phyloP scores from a whole-genome alignment of 352 stramenopile genomes.

The Globisporangium barbulae region DNA sequence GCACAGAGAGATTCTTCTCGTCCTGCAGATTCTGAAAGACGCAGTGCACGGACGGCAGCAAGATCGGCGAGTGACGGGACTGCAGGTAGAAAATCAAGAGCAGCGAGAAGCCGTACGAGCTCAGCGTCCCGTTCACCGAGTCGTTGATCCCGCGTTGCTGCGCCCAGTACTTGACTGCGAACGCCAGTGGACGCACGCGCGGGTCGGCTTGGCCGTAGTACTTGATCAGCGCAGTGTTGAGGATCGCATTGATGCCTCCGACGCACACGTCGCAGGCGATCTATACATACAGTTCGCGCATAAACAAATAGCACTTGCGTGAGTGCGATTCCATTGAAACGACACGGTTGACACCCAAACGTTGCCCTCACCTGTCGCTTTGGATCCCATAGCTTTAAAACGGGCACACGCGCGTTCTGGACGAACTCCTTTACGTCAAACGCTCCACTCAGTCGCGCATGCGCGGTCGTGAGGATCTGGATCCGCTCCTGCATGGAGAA shows the following conservation, averaged over 20 bases:
- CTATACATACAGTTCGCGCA: slow-evolving; percentile 16
- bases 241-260: slow-evolving; percentile 58
- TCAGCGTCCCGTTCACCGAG: slow-evolving; percentile 94
- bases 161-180: slow-evolving; percentile 98
- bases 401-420: slow-evolving; percentile 62
- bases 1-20: slow-evolving; percentile 88
- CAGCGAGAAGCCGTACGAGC: slow-evolving; percentile 97
- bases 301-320: neutral
- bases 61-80: slow-evolving; percentile 45
- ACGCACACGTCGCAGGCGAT: slow-evolving; percentile 74
- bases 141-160: slow-evolving; percentile 97
- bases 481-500: slow-evolving; percentile 57
- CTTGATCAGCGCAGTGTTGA: slow-evolving; percentile 82
- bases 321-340: neutral
- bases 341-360: neutral
- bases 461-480: slow-evolving; percentile 51
- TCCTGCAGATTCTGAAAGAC: slow-evolving; percentile 70
- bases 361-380: slow-evolving; percentile 32
- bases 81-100: slow-evolving; percentile 97
- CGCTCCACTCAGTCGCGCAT: slow-evolving; percentile 28
- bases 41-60: slow-evolving; percentile 44
- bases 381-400: slow-evolving; percentile 78
- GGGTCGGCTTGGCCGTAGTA: slow-evolving; percentile 69
- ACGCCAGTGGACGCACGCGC: slow-evolving; percentile 89
- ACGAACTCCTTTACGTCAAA: slow-evolving; percentile 77